A percentile compares a stretch with the other conserved stretches of the same genome.
Conservation (phyloP, 306 rosid species). For the Vicia villosa region DNA sequence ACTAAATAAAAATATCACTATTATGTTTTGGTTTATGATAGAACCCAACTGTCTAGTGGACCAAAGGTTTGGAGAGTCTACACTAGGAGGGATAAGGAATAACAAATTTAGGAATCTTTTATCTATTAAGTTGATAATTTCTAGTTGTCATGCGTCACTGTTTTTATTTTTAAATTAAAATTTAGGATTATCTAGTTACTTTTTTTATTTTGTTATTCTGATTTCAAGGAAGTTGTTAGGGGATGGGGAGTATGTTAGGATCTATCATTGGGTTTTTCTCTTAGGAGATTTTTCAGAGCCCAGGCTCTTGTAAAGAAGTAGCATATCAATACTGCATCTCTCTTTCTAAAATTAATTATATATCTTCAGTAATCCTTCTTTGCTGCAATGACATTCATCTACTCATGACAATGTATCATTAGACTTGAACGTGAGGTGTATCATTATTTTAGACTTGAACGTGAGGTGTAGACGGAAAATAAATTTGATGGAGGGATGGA, state of each 20-base stretch:
- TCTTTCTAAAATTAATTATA: neutral
- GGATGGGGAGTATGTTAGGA: neutral
- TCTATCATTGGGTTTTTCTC: neutral
- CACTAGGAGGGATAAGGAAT: neutral
- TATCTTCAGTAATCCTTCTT: neutral
- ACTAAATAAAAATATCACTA: neutral
- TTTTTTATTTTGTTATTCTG: neutral
- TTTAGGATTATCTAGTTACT: neutral
- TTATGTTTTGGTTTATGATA: slow-evolving; percentile 26
- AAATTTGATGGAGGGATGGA: neutral
- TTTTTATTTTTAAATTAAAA: neutral
- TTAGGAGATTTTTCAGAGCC: neutral
- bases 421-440: neutral
- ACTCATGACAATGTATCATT: neutral
- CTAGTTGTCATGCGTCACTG: neutral
- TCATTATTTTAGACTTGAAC: neutral
- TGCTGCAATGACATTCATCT: neutral
- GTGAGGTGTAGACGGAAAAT: neutral
- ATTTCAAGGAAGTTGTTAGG: neutral
- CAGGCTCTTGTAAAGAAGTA: neutral
- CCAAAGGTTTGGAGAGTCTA: neutral
- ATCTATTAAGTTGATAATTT: neutral
- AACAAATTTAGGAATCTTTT: neutral
- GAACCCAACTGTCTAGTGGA: neutral
- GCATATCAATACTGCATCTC: neutral